Evolutionary conservation across 805 yeast species (phyloP).

Genomic region (Yamadazyma tumulicola): DNA sequence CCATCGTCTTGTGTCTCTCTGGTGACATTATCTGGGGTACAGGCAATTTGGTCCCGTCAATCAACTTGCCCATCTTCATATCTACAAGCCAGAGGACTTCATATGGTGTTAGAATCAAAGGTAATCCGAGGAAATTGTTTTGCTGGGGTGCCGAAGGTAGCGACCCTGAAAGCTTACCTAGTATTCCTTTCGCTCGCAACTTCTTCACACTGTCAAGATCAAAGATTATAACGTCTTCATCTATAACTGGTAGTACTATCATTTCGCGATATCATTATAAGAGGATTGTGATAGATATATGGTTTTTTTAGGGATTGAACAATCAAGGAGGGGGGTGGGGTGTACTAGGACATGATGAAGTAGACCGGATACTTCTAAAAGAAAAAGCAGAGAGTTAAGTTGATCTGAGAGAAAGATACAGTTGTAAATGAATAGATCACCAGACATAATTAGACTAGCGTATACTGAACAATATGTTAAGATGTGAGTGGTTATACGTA

Average conservation of each 20-base stretch:
- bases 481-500: no score
- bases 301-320: no score
- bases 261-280: no score
- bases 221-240: slow-evolving; percentile 51
- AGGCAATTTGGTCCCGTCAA: slow-evolving; percentile 3
- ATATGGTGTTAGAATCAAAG: slow-evolving; percentile 67
- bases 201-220: slow-evolving; percentile 48
- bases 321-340: no score
- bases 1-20: slow-evolving; percentile 3
- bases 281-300: no score
- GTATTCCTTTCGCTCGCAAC: slow-evolving; percentile 60
- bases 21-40: slow-evolving; percentile 4
- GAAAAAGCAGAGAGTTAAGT: no score
- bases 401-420: no score
- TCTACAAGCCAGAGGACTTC: slow-evolving; percentile 67
- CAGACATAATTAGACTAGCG: no score
- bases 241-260: slow-evolving; percentile 9
- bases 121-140: slow-evolving; percentile 80
- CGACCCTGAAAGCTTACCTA: slow-evolving; percentile 81
- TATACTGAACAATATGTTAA: no score
- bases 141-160: slow-evolving; percentile 92
- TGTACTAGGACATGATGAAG: no score
- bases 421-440: no score
- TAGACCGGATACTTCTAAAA: no score
- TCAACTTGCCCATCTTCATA: slow-evolving; percentile 16